phyloP scores from a whole-genome alignment of 768 basidiomycete genomes.

The Scleroderma citrinum region DNA sequence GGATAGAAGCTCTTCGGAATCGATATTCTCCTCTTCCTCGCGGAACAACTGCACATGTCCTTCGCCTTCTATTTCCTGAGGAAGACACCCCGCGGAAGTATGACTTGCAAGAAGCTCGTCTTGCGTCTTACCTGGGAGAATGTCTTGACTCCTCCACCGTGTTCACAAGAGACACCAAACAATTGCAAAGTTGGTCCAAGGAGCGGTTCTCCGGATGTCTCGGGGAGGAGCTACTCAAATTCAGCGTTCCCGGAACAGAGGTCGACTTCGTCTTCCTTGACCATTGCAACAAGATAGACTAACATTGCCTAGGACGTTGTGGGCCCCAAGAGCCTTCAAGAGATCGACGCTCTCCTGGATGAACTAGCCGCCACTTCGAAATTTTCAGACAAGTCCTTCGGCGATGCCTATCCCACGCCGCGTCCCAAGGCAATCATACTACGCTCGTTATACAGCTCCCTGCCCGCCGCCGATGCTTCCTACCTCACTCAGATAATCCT shows the following conservation, averaged over 20 bases:
- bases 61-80: constrained; percentile 81
- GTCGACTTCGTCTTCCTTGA: constrained; percentile 11
- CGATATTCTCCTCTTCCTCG: constrained; percentile 43
- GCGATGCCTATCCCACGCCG: constrained; percentile 26
- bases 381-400: constrained; percentile 52
- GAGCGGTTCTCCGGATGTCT: constrained; percentile 57
- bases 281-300: not conserved
- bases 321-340: constrained; percentile 32
- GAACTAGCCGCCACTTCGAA: constrained; percentile 65
- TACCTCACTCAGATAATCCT: constrained; percentile 84
- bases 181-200: constrained; percentile 34
- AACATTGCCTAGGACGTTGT: constrained; percentile 9
- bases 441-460: constrained; percentile 48
- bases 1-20: constrained; percentile 38
- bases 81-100: constrained; percentile 68
- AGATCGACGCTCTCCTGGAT: constrained; percentile 64
- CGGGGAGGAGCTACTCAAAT: constrained; percentile 54
- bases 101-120: constrained; percentile 60
- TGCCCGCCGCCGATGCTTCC: constrained; percentile 59
- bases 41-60: constrained; percentile 52
- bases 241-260: constrained; percentile 33
- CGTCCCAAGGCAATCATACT: constrained; percentile 37
- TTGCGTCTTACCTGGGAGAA: constrained; percentile 48
- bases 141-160: constrained; percentile 37
- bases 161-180: constrained; percentile 18